Evolutionary conservation across 1,284 basidiomycete genomes (phyloP).

Genomic region (Heliocybe sulcata): DNA sequence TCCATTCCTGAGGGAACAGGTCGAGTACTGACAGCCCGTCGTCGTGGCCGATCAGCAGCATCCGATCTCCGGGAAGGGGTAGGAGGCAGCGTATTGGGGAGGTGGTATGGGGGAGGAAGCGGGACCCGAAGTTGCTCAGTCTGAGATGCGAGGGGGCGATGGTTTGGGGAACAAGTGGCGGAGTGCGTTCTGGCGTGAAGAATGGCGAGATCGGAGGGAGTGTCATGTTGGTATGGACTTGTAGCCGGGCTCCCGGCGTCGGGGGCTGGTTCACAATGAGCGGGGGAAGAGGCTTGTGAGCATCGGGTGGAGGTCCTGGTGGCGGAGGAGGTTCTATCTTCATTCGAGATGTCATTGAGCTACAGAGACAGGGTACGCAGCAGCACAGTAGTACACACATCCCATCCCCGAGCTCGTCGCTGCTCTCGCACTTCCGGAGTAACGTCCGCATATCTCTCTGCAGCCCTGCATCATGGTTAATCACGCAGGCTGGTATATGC

Average conservation of each 20-base stretch:
- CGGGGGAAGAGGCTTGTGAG: constrained; percentile 8
- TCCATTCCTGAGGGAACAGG: constrained; percentile 66
- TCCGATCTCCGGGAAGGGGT: constrained; percentile 52
- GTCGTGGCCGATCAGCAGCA: constrained; percentile 69
- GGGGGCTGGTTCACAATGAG: constrained; percentile 16
- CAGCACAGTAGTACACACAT: constrained; percentile 15
- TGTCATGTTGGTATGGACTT: constrained; percentile 33
- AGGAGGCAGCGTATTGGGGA: constrained; percentile 65
- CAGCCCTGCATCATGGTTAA: constrained; percentile 45
- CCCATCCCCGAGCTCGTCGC: constrained; percentile 66
- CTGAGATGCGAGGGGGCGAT: constrained; percentile 55
- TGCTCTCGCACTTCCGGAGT: constrained; percentile 49
- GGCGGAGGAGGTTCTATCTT: constrained; percentile 1
- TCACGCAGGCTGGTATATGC: constrained; percentile 2
- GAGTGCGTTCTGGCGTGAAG: constrained; percentile 25
- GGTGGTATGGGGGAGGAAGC: constrained; percentile 74
- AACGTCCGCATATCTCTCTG: constrained; percentile 65
- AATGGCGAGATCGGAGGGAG: constrained; percentile 17
- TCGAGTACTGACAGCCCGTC: constrained; percentile 72
- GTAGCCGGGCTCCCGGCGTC: constrained; percentile 23
- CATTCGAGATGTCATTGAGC: background rate
- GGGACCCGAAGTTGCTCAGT: constrained; percentile 71
- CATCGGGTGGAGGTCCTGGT: background rate
- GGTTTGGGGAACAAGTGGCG: constrained; percentile 41
- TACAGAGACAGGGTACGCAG: background rate